phyloP scores from a whole-genome alignment of 1,139 yeast species.

The Nakaseomyces nivariensis region DNA sequence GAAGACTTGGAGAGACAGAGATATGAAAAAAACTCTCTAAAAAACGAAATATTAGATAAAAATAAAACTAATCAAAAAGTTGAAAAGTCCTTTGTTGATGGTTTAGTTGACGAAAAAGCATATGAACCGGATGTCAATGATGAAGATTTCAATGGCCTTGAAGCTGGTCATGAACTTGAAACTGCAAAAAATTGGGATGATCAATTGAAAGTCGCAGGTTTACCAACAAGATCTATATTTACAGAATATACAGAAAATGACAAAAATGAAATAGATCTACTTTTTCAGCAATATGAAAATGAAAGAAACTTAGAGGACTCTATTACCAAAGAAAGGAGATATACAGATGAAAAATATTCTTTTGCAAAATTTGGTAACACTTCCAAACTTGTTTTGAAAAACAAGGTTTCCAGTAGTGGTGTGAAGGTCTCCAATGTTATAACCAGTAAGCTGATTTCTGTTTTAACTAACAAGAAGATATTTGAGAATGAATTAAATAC shows the following conservation, averaged over 20 bases:
- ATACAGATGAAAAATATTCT: constrained; percentile 12
- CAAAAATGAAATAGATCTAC: constrained; percentile 30
- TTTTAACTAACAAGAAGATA: constrained; percentile 8
- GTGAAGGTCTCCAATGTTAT: constrained; percentile 3
- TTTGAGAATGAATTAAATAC: constrained; percentile 13
- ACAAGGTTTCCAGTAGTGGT: constrained; percentile 6
- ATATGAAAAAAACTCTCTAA: constrained; percentile 21
- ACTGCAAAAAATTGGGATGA: constrained; percentile 53
- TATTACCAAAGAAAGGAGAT: constrained; percentile 25
- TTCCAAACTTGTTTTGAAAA: constrained; percentile 16
- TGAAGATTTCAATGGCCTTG: constrained; percentile 36
- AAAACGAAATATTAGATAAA: constrained; percentile 14
- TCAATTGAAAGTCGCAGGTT: constrained; percentile 50
- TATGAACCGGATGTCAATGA: constrained; percentile 52
- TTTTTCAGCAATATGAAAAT: constrained; percentile 44
- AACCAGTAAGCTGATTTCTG: not conserved
- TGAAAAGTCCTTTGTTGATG: constrained; percentile 22
- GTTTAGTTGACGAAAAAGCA: constrained; percentile 44
- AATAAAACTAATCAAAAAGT: not conserved
- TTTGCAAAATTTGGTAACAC: constrained; percentile 24
- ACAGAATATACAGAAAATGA: constrained; percentile 23
- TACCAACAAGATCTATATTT: constrained; percentile 40
- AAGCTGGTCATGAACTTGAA: constrained; percentile 36
- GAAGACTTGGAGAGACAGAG: constrained; percentile 31
- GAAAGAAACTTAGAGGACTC: constrained; percentile 21